Evolutionary conservation across 331 rosid species (phyloP), one percentile per base, ranked within the genome.

Genomic region (Quercus lobata): DNA sequence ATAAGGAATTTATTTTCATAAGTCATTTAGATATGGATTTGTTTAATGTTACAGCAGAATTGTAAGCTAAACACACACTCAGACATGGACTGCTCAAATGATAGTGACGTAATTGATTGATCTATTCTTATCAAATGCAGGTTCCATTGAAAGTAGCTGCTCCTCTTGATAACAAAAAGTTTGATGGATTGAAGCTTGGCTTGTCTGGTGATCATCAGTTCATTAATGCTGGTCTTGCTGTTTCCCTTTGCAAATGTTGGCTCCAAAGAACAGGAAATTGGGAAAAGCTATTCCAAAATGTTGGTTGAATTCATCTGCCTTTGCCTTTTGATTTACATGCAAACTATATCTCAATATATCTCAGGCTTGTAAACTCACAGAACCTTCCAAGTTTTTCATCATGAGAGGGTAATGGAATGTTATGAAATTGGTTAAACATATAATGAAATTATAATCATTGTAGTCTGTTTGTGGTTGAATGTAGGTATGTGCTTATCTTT

Each of bases 201-300:
- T 85, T 92, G 81, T 85, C 88, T 49, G 96, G 97, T 73, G 96
- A 90, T 86, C 92, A 92, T 82, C 91, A 87, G 72, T 71, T 74
- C 71, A 74, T 82, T 75, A 92, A 90, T 80, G 92, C 97, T 71
- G 90, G 95, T 84, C 97, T 92, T 75, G 93, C 93, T 30, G 88
- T 90, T 73, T 86, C 97, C 72, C 90, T 89, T 34, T 86, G 87
- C 76, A 89, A 86, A 83, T 89, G 91, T 81, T 92, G 97, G 97
- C 97, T 92, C 78, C 93, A 89, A 77, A 90, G 89, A 86, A 90
- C 92, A 15, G 93, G 95, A 73, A 87, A 89, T 78, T 92, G 89
- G 93, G 89, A 80, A 71, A 87, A 74, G 72, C 27, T 76, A 8
- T 79, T 80, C 75, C 84, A 82, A 80, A 82, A 85, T 24, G 95